Conservation (phyloP, 2,329 filamentous ascomycete genomes). For the Pseudogymnoascus sp. region DNA sequence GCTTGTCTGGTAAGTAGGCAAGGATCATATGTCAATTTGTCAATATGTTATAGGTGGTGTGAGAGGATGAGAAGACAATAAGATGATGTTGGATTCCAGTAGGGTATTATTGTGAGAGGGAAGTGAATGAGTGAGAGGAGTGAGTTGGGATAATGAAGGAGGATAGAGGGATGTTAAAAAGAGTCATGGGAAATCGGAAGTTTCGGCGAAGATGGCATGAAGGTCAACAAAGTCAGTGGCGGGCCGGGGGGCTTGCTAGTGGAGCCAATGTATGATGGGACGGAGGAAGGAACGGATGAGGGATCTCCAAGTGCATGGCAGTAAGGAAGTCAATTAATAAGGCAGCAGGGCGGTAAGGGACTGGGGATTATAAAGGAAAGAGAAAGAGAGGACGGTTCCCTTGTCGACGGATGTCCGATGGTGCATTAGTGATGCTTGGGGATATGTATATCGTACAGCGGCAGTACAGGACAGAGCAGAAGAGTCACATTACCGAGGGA, state of each 20-base stretch:
- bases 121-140: neutral
- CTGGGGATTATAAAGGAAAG: neutral
- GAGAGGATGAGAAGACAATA: neutral
- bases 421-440: neutral
- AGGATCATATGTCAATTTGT: neutral
- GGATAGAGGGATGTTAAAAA: neutral
- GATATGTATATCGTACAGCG: neutral
- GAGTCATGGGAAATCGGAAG: neutral
- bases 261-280: neutral
- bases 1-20: neutral
- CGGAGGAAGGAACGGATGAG: neutral
- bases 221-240: neutral
- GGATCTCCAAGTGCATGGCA: neutral
- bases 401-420: neutral
- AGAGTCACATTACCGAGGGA: neutral
- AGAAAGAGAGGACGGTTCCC: neutral
- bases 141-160: neutral
- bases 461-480: neutral
- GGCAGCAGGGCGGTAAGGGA: neutral
- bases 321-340: neutral
- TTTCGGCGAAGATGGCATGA: neutral
- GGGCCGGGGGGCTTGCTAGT: neutral
- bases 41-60: neutral
- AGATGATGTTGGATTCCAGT: neutral
- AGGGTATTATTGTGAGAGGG: neutral